Percentiles rank a stretch among this genome's conserved stretches.
Evolutionary conservation across 768 basidiomycete genomes (phyloP).

Genomic region (Plicaturopsis crispa): DNA sequence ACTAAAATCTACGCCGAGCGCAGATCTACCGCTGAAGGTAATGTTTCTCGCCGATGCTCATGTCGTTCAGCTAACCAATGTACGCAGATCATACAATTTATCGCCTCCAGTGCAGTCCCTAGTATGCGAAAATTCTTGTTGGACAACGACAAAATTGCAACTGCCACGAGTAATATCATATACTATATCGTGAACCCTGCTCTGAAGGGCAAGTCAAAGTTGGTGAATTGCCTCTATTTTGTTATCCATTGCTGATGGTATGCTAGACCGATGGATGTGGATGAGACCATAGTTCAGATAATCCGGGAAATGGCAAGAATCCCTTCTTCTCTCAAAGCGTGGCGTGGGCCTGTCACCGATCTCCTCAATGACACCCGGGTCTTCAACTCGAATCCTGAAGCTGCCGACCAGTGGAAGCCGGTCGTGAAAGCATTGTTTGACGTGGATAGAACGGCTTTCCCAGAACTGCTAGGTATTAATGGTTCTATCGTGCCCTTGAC

Average conservation of each 20-base stretch:
- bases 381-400: slow-evolving; percentile 64
- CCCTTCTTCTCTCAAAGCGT: slow-evolving; percentile 72
- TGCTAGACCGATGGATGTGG: slow-evolving; percentile 72
- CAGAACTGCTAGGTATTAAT: slow-evolving; percentile 60
- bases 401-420: slow-evolving; percentile 61
- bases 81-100: slow-evolving; percentile 61
- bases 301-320: slow-evolving; percentile 74
- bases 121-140: slow-evolving; percentile 70
- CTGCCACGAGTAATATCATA: slow-evolving; percentile 76
- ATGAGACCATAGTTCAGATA: slow-evolving; percentile 56
- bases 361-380: slow-evolving; percentile 80
- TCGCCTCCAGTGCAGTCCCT: slow-evolving; percentile 64
- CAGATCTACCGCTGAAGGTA: too few relatives aligned
- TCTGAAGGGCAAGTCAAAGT: slow-evolving; percentile 74
- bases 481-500: slow-evolving; percentile 18
- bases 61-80: slow-evolving; percentile 6
- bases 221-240: slow-evolving; percentile 8
- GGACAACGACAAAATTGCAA: slow-evolving; percentile 77
- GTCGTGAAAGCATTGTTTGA: slow-evolving; percentile 79
- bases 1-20: too few relatives aligned
- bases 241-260: slow-evolving; percentile 7
- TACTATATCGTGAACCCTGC: slow-evolving; percentile 80
- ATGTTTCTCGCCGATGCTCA: slow-evolving; percentile 4
- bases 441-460: slow-evolving; percentile 77
- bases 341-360: slow-evolving; percentile 76